Evolutionary conservation across 129 eudicot genomes (phyloP), one percentile per base, ranked within the genome.

Genomic region (Mikania micrantha): DNA sequence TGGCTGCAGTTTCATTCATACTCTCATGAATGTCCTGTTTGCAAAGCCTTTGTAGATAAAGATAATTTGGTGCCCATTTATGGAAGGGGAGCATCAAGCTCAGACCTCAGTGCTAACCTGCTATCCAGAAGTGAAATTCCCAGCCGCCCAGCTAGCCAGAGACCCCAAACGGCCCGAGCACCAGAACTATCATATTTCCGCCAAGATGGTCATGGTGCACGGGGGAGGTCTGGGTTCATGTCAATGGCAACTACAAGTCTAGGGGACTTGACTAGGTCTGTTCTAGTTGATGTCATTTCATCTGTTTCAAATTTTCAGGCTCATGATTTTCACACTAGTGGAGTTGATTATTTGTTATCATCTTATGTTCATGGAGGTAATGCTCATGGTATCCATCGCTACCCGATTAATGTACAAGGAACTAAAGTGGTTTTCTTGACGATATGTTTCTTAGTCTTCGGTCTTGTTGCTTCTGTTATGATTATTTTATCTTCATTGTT

Each of bases 31-130:
- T 87, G 95, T 66, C 90, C 95, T 2, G 82, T 87, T 15, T 87
- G 95, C 72, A 87, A 84, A 80, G 79, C 90, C 60, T 71, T 77
- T 29, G 42, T 87, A 70, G 79, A 82, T 27, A 85, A 77, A 29
- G 84, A 82, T n/a, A 82, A 84, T 58, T 69, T 87, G 58, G 81
- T 87, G 42, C 95, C 95, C 38, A 87, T 87, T 27, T 87, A 84
- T 62, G 95, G 95, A 38, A 78, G 95, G 67, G 95, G 95, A 0
- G 82, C 81, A 69, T 22, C 82, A 64, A 66, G 77, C 34, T 62
- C 73, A 3, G 85, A 84, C 47, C 71, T 73, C 22, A 77, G 67
- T 59, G 40, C 70, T 11, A 66, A 78, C 24, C 61, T 64, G 2
- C 29, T 59, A 34, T 64, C 82, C 13, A 80, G 27, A 9, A 60